phyloP scores from a whole-genome alignment of 441 rosid species.

The Cnidoscolus chayamansa region DNA sequence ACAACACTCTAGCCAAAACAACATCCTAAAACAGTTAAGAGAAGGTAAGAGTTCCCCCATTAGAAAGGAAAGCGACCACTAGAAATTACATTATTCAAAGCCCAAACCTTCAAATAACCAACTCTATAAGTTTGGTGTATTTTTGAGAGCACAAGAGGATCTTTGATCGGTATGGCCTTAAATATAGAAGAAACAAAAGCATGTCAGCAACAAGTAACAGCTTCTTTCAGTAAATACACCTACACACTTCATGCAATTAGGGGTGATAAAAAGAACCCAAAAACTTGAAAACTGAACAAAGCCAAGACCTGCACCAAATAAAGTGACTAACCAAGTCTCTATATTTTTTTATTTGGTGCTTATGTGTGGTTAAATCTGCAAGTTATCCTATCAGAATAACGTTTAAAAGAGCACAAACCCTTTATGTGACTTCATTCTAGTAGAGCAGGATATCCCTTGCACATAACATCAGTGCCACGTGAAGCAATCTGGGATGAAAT shows the following conservation, averaged over 20 bases:
- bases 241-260: background rate
- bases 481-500: too few species aligned
- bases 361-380: too few species aligned
- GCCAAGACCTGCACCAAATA: too few species aligned
- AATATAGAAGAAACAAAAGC: conserved; percentile 21
- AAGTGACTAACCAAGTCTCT: too few species aligned
- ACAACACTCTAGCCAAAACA: conserved; percentile 90
- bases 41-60: conserved; percentile 25
- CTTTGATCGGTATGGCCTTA: conserved; percentile 92
- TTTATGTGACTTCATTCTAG: too few species aligned
- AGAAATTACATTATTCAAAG: conserved; percentile 19
- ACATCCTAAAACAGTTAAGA: conserved; percentile 68
- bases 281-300: too few species aligned
- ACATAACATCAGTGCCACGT: too few species aligned
- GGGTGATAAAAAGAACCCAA: too few species aligned
- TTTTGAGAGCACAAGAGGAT: conserved; percentile 77
- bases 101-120: conserved; percentile 87
- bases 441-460: too few species aligned
- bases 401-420: too few species aligned
- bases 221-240: conserved; percentile 6
- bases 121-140: conserved; percentile 97
- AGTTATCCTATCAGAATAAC: too few species aligned
- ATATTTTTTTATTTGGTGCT: too few species aligned
- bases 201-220: conserved; percentile 16
- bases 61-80: conserved; percentile 7